Base-by-base conservation (phyloP, 352 stramenopile genomes). In the Phytophthora boehmeriae region DNA sequence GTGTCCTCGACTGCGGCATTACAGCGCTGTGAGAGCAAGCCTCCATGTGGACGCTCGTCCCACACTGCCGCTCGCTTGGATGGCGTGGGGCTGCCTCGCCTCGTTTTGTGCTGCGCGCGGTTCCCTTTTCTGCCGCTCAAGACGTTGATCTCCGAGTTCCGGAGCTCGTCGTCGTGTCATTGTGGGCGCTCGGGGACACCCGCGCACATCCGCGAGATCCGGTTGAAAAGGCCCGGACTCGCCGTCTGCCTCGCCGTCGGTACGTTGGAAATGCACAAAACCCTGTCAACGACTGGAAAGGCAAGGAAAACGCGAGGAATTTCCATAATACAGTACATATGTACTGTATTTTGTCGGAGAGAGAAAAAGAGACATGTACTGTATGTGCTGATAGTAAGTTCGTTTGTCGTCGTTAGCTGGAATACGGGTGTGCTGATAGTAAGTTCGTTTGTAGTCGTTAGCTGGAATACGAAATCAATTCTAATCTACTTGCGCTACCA, bases 181-280 rank as follows among this genome's bases (percentile, higher is more conserved):
- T 71, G 62, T 66, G 56, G 41, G 36, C 8, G 10, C 54, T 22
- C 14, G 47, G 17, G 52, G 25, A 30, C 25, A 30, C 34, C 8
- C 10, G 14, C 14, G 13, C 62, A 66, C 55, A 70, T 70, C 54
- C 44, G 56, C 43, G 49, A 62, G 56, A 66, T 66, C 25, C 48
- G 34, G 5, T 28, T 19, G 61, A 38, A 69, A 65, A 69, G 54
- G 61, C 53, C 38, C 13, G 8, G 38, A 30, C 25, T 30, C 25
- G 38, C 34, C 34, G 54, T 47, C 53, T 54, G 46, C 44, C 48
- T 16, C 30, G 54, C 53, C 17, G 27, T 43, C 52, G 30, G 32
- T 22, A 28, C 30, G 30, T 53, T 23, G 53, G 11, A 22, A n/a
- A 25, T 52, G 48, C 51, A 54, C 54, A 58, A 50, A 61, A 35